Conservation (phyloP, 768 basidiomycete species). For the Lyophyllum shimeji region DNA sequence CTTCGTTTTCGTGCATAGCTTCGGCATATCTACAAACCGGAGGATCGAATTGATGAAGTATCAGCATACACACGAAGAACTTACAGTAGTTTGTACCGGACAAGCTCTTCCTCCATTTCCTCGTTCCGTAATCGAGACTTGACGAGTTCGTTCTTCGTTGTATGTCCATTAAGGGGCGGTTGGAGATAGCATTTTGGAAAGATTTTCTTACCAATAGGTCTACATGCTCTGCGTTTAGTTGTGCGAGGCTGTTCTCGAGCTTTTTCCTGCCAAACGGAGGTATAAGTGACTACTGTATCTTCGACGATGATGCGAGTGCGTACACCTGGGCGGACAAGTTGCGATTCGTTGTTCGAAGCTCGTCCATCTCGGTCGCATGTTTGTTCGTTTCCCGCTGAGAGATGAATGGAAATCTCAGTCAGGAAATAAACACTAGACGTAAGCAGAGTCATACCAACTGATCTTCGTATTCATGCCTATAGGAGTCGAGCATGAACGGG, state of each 20-base stretch:
- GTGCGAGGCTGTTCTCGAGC: conserved; percentile 75
- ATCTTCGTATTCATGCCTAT: conserved; percentile 87
- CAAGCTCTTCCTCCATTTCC: conserved; percentile 91
- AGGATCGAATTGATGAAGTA: background rate
- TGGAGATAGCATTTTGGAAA: background rate
- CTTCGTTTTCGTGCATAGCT: conserved; percentile 75
- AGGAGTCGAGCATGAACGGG: conserved; percentile 93
- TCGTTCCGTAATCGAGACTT: conserved; percentile 86
- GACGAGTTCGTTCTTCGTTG: conserved; percentile 82
- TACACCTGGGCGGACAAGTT: conserved; percentile 77
- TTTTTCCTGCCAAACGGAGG: conserved; percentile 53
- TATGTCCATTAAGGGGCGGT: background rate
- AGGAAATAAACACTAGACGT: background rate
- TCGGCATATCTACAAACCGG: conserved; percentile 59
- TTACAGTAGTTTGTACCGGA: conserved; percentile 90
- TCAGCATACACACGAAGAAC: conserved; percentile 24
- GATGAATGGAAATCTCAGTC: background rate
- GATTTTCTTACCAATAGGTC: conserved; percentile 55
- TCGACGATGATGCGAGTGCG: conserved; percentile 27
- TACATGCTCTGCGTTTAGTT: conserved; percentile 83
- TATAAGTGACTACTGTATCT: background rate
- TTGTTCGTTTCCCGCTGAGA: conserved; percentile 68
- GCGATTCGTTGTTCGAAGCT: conserved; percentile 78
- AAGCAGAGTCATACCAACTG: conserved; percentile 42
- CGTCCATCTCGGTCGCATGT: conserved; percentile 82